These are phyloP conservation scores for Penicillium taxi DNA, from an alignment of 495 filamentous ascomycete species.

Conservation along the genomic window DNA sequence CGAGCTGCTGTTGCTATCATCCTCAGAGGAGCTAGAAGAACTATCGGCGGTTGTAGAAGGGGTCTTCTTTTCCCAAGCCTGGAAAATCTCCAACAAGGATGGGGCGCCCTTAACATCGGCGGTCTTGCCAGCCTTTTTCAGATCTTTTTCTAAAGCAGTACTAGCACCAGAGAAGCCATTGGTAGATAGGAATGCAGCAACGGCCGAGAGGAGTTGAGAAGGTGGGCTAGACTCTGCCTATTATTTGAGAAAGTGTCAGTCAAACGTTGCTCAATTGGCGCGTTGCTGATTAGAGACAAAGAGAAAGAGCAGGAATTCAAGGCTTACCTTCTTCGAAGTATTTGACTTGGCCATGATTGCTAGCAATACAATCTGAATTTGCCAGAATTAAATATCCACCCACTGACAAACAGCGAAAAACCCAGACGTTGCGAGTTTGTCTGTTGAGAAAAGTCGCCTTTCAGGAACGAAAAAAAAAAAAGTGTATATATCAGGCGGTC, in stretches of 20 bases:
- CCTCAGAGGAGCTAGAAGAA: slow-evolving; percentile 4
- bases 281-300: too few species aligned
- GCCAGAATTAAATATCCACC: too few species aligned
- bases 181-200: slow-evolving; percentile 58
- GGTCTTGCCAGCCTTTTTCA: slow-evolving; percentile 21
- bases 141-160: slow-evolving; percentile 51
- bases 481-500: slow-evolving; percentile 25
- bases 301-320: neutral
- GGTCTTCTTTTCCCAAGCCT: slow-evolving; percentile 34
- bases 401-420: slow-evolving; percentile 5
- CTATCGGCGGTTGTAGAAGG: too few species aligned
- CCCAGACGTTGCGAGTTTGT: slow-evolving; percentile 1
- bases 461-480: slow-evolving; percentile 27
- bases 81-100: slow-evolving; percentile 43
- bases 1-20: slow-evolving; percentile 17
- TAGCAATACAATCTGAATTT: neutral
- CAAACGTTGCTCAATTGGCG: neutral
- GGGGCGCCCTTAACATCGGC: slow-evolving; percentile 32
- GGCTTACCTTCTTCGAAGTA: slow-evolving; percentile 28
- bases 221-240: slow-evolving; percentile 26
- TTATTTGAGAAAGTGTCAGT: slow-evolving; percentile 7
- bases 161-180: slow-evolving; percentile 55
- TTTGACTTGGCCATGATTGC: slow-evolving; percentile 30
- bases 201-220: slow-evolving; percentile 53
- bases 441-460: slow-evolving; percentile 7